Evolutionary conservation across 768 basidiomycete species (phyloP), one percentile per base, ranked within the genome.

Genomic region (Crassisporium funariophilum): DNA sequence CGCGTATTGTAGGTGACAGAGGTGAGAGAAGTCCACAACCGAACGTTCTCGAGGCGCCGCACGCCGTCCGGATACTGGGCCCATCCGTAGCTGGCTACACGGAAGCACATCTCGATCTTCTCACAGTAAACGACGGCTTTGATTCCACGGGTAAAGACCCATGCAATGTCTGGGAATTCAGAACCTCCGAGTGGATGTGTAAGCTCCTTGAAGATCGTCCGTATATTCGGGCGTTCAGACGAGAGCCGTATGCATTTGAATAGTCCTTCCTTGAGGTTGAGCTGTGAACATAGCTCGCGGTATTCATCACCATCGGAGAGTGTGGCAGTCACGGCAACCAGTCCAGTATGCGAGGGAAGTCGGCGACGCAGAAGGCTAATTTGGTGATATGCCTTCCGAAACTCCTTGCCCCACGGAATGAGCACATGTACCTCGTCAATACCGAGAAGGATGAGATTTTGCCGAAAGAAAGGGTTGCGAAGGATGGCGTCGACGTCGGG

Each of bases 381-480:
- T 34, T 60, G 57, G 19, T 39, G 50, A 35, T 63, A 63, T 1
- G 55, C 57, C 10, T 41, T 23, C 4, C 50, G 55, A 40, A 63
- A 63, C 8, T 57, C 54, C 27, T 47, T 15, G 23, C 57, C 50
- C 59, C 57, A 60, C 19, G 56, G 57, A 21, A 53, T 54, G 6
- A 63, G 40, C 4, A 61, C 47, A 47, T 63, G 60, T 0, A 51
- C 56, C 47, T 63, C 58, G 41, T 63, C 56, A 24, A 63, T 58
- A 1, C 60, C 62, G 17, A 59, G 47, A 11, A 61, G 41, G 19
- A 51, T 44, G 22, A 63, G 48, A 38, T 58, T 63, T 7, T 38
- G 22, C 17, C 48, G 47, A 39, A 60, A 60, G 13, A 4, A 29
- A 3, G 49, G 46, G 37, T 60, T 35, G 6, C 51, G 46, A n/a